Base-by-base conservation (phyloP, 768 basidiomycete genomes). In the Calocybe cyanea region DNA sequence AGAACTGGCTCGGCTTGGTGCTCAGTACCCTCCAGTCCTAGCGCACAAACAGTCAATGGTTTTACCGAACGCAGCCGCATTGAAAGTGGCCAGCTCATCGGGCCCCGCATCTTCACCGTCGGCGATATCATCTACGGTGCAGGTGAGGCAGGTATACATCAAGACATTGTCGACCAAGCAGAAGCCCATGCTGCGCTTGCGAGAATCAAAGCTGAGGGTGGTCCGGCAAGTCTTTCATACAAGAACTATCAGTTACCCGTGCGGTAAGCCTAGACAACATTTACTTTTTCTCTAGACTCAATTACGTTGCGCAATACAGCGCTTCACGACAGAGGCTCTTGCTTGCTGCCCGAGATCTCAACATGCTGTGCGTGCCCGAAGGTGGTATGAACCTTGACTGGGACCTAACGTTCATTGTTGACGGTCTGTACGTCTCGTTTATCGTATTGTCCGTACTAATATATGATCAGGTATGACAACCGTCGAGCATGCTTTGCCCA, bases 341-440 rank as follows among this genome's bases (percentile, higher is more conserved):
- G 18, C 66, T 75, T 10, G 79, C 78, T 30, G 83, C 83, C 9
- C 70, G 71, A 25, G 75, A 83, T 48, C 57, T 86, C 34, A 73
- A 72, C 28, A 83, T 87, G 84, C 68, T 83, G 10, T 85, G 83
- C 48, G 78, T 87, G 4, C 85, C 85, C 0, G 85, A 87, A 62
- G 85, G 85, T 31, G 86, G 86, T 7, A 85, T 86, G 85, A 85
- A 84, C 56, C 79, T 71, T 21, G 85, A 88, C 54, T 88, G 86
- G 86, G 85, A 87, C 54, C 61, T 80, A 52, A 85, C 86, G 0
- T 88, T 87, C 53, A 85, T 87, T 45, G 64, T 85, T n/a, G 86
- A 88, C 55, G 86, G 85, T 80, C 30, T 30, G 28, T 24, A 28
- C 28, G 17, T 25, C 38, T 18, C 10, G 19, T 48, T 46, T 36